Conservation (phyloP, 306 rosid species). For the Argentina anserina region DNA sequence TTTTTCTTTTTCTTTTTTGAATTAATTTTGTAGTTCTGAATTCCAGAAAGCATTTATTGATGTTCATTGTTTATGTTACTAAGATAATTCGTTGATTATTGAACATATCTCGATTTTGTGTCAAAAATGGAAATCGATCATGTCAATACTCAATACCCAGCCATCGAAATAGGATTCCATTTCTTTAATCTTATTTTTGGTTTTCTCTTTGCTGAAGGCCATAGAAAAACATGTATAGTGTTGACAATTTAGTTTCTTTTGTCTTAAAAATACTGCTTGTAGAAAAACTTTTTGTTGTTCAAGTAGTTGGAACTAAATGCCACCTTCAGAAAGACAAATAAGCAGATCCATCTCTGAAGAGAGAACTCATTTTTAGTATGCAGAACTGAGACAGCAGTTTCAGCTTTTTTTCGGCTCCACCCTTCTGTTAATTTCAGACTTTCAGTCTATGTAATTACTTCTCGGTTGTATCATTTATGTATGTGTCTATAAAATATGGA, state of each 20-base stretch:
- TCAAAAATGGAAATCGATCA: not conserved
- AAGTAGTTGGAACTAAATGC: conserved; percentile 1
- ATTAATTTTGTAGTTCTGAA: not conserved
- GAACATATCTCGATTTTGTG: not conserved
- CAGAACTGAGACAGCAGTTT: not conserved
- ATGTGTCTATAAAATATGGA: not conserved
- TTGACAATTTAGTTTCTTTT: not conserved
- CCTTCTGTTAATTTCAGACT: not conserved
- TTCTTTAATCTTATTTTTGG: not conserved
- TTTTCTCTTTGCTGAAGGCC: not conserved
- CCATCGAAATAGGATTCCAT: not conserved
- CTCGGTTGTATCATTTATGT: not conserved
- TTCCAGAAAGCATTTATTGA: not conserved
- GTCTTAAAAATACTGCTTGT: not conserved
- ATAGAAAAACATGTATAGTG: not conserved
- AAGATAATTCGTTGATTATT: not conserved
- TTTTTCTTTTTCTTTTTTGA: not conserved
- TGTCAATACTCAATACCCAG: not conserved
- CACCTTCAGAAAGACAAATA: not conserved
- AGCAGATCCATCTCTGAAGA: not conserved
- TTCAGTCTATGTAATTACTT: not conserved
- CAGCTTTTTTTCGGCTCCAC: not conserved
- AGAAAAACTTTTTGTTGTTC: not conserved
- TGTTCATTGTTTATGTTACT: not conserved
- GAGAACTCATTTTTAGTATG: not conserved